Percentiles rank a stretch among this genome's conserved stretches.
Evolutionary conservation across 2,329 filamentous ascomycete genomes (phyloP).

Genomic region (Periconia digitata): DNA sequence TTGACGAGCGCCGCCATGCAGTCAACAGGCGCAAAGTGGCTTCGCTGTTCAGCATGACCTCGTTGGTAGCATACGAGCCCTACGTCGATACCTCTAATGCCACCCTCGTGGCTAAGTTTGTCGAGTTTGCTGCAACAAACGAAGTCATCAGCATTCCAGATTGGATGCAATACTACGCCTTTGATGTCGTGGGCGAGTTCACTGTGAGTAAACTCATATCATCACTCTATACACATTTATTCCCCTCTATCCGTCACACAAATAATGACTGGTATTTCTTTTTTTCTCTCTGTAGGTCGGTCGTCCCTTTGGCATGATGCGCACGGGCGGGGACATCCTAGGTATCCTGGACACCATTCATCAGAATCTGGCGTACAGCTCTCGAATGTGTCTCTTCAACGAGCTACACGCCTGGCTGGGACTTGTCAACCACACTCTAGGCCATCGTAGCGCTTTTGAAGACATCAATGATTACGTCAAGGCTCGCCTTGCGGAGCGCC

Average conservation of each 20-base stretch:
- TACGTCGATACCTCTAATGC: conserved; percentile 42
- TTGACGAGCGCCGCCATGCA: conserved; percentile 36
- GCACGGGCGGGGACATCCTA: not conserved
- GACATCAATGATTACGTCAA: too few species aligned
- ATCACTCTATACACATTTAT: not conserved
- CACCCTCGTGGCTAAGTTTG: conserved; percentile 35
- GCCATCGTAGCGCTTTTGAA: too few species aligned
- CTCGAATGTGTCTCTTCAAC: not conserved
- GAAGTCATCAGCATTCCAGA: conserved; percentile 40
- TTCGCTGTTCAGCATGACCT: conserved; percentile 42
- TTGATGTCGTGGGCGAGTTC: conserved; percentile 57
- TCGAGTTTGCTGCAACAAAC: conserved; percentile 18
- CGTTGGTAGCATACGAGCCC: conserved; percentile 42
- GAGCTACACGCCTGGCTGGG: conserved; percentile 1
- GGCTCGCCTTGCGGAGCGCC: too few species aligned
- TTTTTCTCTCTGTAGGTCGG: too few species aligned
- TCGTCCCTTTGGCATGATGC: conserved; percentile 5
- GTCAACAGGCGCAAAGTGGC: conserved; percentile 39
- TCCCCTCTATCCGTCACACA: too few species aligned
- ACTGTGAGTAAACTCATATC: conserved; percentile 40
- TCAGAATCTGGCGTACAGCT: not conserved
- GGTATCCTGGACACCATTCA: conserved; percentile 3
- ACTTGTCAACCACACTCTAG: too few species aligned
- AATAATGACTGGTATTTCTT: too few species aligned
- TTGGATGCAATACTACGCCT: conserved; percentile 53